These are phyloP conservation scores for Leptographium galeiforme DNA, from an alignment of 2,329 filamentous ascomycete species.

Conservation along the genomic window DNA sequence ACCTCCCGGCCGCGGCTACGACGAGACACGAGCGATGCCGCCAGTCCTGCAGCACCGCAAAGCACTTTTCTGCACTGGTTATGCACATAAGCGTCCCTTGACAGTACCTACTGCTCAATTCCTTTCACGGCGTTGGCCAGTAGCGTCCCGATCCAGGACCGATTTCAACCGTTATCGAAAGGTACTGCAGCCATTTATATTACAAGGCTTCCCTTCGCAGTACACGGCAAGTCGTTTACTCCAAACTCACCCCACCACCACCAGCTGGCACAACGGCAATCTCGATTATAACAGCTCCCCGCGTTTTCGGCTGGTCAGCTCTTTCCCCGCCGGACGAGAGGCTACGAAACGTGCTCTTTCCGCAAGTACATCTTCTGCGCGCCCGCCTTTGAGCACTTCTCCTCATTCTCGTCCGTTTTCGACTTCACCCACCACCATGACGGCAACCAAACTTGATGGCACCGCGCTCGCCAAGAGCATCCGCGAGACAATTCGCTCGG, in stretches of 20 bases:
- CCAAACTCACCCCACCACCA: not conserved
- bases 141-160: conserved; percentile 7
- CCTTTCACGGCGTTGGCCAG: not conserved
- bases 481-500: conserved; percentile 62
- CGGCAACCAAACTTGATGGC: conserved; percentile 85
- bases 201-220: not conserved
- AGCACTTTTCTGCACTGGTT: not conserved
- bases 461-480: conserved; percentile 88
- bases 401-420: conserved; percentile 20
- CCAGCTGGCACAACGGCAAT: not conserved
- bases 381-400: not conserved
- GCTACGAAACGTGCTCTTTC: not conserved
- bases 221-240: not conserved
- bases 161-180: conserved; percentile 9
- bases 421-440: conserved; percentile 52
- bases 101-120: not conserved
- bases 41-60: conserved; percentile 1
- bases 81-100: conserved; percentile 8
- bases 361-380: not conserved
- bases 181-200: not conserved
- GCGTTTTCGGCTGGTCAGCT: not conserved
- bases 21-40: conserved; percentile 4
- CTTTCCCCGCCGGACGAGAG: not conserved
- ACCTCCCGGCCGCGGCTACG: not conserved
- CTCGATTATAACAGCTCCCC: not conserved